Base-by-base conservation (phyloP, 176 grass and related monocot species). In the Pontederia paniculata region DNA sequence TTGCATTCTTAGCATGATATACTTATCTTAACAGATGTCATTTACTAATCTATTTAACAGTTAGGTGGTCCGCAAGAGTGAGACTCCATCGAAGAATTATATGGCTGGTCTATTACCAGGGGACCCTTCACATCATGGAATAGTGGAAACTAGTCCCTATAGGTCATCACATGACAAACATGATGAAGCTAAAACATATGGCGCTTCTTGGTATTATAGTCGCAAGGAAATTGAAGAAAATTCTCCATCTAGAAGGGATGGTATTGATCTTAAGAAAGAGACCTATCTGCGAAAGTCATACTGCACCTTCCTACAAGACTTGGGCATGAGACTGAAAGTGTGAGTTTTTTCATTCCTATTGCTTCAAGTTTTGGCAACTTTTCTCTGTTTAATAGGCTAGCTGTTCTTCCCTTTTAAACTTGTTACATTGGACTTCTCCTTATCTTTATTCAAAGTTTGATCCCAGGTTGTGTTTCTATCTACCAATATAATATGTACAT, bases 301-400 rank as follows among this genome's bases (percentile, higher is more conserved):
- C 69, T 95, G 89, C 76, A 78, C 85, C 48, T 95, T 85, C 74
- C 68, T 95, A 62, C 89, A 95, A 62, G 89, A 95, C 59, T 79
- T 95, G n/a, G 89, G 89, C 54, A 88, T 95, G 78, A 88, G 78
- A 67, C 85, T 95, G 81, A 77, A 95, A 89, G 89, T 95, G 89
- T 95, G 89, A 89, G 89, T 62, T 83, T 44, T n/a, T 46, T 60
- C 58, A 48, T n/a, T n/a, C n/a, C 43, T 62, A 73, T 41, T 70
- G 21, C 14, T 52, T 51, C 28, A 37, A 5, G 28, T 16, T 51
- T 51, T 0, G 13, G 17, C 5, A 16, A 16, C 15, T 14, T 7
- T 14, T 28, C 12, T 11, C 12, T 25, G 10, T 23, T 20, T 22
- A 3, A 13, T 21, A 12, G 21, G 1, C 19, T 13, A 51, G 15